Conservation (phyloP, 2,329 filamentous ascomycete species). For the Fusarium sp. region DNA sequence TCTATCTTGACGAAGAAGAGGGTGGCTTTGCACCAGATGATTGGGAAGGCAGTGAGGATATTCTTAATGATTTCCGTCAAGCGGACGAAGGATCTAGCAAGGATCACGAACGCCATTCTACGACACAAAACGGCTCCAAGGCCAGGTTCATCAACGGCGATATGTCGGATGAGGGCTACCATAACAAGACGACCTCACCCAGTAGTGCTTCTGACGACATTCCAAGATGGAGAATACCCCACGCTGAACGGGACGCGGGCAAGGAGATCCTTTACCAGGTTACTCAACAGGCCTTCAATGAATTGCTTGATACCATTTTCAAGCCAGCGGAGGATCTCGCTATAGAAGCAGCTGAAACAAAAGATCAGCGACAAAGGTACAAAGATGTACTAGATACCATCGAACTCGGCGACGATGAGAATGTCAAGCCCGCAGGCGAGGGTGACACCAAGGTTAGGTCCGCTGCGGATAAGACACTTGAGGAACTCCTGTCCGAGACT, state of each 20-base stretch:
- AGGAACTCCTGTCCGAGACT: constrained; percentile 55
- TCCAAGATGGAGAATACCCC: constrained; percentile 82
- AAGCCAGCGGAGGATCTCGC: constrained; percentile 81
- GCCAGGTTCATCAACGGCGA: constrained; percentile 79
- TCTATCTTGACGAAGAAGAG: constrained; percentile 89
- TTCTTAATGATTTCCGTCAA: constrained; percentile 54
- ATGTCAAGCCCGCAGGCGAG: constrained; percentile 16
- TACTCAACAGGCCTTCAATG: constrained; percentile 90
- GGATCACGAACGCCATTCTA: constrained; percentile 54
- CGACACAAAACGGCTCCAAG: constrained; percentile 81
- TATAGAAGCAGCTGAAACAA: constrained; percentile 72
- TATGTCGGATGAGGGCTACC: constrained; percentile 75
- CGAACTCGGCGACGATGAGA: constrained; percentile 47
- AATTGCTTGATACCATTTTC: constrained; percentile 89
- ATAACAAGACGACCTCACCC: constrained; percentile 78
- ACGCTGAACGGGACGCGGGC: constrained; percentile 83
- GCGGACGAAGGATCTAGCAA: constrained; percentile 58
- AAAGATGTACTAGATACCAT: constrained; percentile 60
- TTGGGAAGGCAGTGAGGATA: constrained; percentile 71
- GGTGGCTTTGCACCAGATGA: constrained; percentile 72
- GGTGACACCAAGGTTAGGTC: constrained; percentile 28
- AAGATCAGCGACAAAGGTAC: constrained; percentile 68
- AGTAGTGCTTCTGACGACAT: constrained; percentile 77
- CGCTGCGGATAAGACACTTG: constrained; percentile 44
- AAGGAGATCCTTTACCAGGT: constrained; percentile 92